A percentile compares a stretch with the other conserved stretches of the same genome.
Conservation (phyloP, 208 protist species). For the Acanthamoeba triangularis region DNA sequence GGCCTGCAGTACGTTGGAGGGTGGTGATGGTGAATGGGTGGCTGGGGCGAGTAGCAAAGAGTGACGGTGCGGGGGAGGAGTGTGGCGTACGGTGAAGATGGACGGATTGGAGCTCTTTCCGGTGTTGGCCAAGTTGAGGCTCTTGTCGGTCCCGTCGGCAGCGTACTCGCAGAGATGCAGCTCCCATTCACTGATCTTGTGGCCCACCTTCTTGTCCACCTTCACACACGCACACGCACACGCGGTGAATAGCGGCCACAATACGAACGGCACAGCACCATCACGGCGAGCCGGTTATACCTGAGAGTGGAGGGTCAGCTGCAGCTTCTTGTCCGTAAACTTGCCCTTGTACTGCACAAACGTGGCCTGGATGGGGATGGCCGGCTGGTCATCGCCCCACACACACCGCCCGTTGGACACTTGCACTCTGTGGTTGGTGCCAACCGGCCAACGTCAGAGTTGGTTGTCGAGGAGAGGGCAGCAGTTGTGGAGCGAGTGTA, state of each 20-base stretch:
- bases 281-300: background rate
- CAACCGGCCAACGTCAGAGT: background rate
- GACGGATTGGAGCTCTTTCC: conserved; percentile 48
- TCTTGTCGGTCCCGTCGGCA: conserved; percentile 33
- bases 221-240: background rate
- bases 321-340: conserved; percentile 44
- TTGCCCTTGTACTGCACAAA: conserved; percentile 59
- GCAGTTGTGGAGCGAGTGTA: too few species aligned
- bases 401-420: background rate
- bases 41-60: background rate
- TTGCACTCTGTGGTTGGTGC: conserved; percentile 18
- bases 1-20: background rate
- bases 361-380: conserved; percentile 49
- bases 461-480: background rate
- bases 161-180: conserved; percentile 24
- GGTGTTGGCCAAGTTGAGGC: background rate
- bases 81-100: background rate
- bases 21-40: too few species aligned
- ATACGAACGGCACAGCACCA: background rate
- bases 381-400: conserved; percentile 54
- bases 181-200: conserved; percentile 34
- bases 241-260: too few species aligned
- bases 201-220: conserved; percentile 30
- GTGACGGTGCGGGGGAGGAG: background rate
- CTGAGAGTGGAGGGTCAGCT: conserved; percentile 14